Percentiles rank a stretch among this genome's conserved stretches.
These are phyloP conservation scores for Pseudonitzschia delicatissima DNA, from an alignment of 108 stramenopile species.

Conservation along the genomic window DNA sequence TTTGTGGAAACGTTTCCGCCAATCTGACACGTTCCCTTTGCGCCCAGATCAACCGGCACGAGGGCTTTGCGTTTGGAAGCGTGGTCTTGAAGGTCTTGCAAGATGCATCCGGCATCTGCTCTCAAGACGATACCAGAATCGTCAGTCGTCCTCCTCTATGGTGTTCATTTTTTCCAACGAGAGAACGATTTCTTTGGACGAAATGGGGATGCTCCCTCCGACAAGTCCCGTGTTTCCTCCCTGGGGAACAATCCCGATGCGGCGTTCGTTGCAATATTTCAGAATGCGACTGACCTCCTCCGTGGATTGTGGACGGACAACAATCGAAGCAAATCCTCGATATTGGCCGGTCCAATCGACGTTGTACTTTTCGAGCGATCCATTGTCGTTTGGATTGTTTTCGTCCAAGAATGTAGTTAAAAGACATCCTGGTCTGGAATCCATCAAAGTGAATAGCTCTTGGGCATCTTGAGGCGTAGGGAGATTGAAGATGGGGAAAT, in stretches of 20 bases:
- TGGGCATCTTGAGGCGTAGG: neutral
- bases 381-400: neutral
- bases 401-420: neutral
- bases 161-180: conserved; percentile 49
- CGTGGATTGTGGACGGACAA: conserved; percentile 60
- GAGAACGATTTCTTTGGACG: conserved; percentile 78
- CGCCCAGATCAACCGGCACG: conserved; percentile 93
- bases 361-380: conserved; percentile 43
- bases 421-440: conserved; percentile 15
- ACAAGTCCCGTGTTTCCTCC: conserved; percentile 97
- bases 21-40: conserved; percentile 94
- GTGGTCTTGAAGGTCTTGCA: conserved; percentile 79
- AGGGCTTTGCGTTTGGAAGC: conserved; percentile 50
- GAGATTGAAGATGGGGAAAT: conserved; percentile 5
- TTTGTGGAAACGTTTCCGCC: conserved; percentile 96
- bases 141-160: conserved; percentile 61
- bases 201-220: conserved; percentile 74
- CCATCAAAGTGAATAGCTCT: conserved; percentile 5
- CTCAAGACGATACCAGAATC: conserved; percentile 63
- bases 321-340: conserved; percentile 49
- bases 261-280: conserved; percentile 72
- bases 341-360: conserved; percentile 62
- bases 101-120: conserved; percentile 92
- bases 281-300: conserved; percentile 80
- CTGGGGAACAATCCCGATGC: conserved; percentile 87